Evolutionary conservation across 106 monocot species (phyloP), one percentile per base, ranked within the genome.

Genomic region (Ottelia alismoides): DNA sequence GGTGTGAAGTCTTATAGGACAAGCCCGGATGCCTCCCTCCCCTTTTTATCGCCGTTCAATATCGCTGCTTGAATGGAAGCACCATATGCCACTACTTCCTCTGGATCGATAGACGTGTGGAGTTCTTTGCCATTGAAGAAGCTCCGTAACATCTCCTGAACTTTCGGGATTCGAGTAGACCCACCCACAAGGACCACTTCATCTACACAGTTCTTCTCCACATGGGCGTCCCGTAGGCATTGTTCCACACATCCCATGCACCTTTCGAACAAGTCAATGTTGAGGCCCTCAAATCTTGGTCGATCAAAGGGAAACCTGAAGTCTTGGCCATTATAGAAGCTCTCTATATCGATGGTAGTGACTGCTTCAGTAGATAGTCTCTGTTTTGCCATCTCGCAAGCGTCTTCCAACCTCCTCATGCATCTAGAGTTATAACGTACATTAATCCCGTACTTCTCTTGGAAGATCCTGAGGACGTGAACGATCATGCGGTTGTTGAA

Each of bases 171-270:
- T 6, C 70, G 20, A 25, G 56, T 56, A 0, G 70, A 70, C 0
- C 70, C 64, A 20, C 63, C 71, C 14, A 58, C 64, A 9, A 71
- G 64, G 2, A 64, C 56, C 25, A 71, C 71, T 17, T 71, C 63
- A 11, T 71, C 56, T 0, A 63, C 57, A 0, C 29, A 1, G 14
- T 20, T 43, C 45, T 54, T 69, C 18, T 69, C 60, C 26, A 53
- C 22, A 25, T 53, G 45, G 20, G 60, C 68, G 50, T 83, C 79
- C 24, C 67, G 59, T 47, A 83, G 51, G 46, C 83, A 83, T 47
- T 78, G 75, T 61, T 78, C 60, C 3, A 82, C 82, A 2, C 64
- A 72, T 27, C 71, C 70, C 72, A 82, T 88, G 54, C 82, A 75
- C 47, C 71, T 72, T 45, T 68, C 55, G 46, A 88, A 82, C 4